phyloP scores from a whole-genome alignment of 2,329 filamentous ascomycete genomes.

The Arthroderma sp. region DNA sequence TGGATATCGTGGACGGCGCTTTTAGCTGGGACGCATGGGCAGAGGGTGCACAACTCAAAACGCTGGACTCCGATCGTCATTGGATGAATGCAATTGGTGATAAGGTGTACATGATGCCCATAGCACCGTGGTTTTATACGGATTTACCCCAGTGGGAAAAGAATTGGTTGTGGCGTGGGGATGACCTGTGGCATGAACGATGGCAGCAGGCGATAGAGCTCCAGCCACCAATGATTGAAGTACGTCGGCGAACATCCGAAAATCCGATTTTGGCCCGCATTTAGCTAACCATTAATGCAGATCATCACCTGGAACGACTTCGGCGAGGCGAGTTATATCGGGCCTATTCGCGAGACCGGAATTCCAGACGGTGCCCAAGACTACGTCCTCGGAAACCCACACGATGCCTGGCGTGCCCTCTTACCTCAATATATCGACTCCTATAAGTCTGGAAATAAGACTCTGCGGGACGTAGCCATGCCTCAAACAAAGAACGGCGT shows the following conservation, averaged over 20 bases:
- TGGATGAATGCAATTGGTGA: conserved; percentile 26
- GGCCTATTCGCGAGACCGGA: conserved; percentile 33
- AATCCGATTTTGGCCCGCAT: neutral
- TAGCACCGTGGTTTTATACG: conserved; percentile 46
- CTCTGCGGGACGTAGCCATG: conserved; percentile 5
- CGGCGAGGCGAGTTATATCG: conserved; percentile 47
- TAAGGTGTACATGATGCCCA: conserved; percentile 41
- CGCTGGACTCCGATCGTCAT: conserved; percentile 23
- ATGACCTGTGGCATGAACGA: conserved; percentile 47
- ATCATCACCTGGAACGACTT: conserved; percentile 50
- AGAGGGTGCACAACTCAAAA: conserved; percentile 23
- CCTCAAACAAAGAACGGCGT: conserved; percentile 12
- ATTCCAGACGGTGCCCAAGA: conserved; percentile 35
- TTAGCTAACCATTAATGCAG: conserved; percentile 13
- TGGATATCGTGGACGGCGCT: conserved; percentile 24
- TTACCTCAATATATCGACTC: conserved; percentile 39
- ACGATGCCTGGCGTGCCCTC: conserved; percentile 38
- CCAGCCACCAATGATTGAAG: conserved; percentile 39
- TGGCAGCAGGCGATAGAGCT: conserved; percentile 43
- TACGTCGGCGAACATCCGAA: conserved; percentile 7
- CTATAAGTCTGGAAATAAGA: conserved; percentile 35
- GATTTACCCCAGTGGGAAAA: conserved; percentile 44
- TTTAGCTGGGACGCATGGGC: conserved; percentile 36
- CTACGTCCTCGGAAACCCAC: conserved; percentile 37
- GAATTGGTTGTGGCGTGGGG: conserved; percentile 52